These are phyloP conservation scores for Zea mays DNA, from an alignment of 176 grass and related monocot species.

Conservation along the genomic window DNA sequence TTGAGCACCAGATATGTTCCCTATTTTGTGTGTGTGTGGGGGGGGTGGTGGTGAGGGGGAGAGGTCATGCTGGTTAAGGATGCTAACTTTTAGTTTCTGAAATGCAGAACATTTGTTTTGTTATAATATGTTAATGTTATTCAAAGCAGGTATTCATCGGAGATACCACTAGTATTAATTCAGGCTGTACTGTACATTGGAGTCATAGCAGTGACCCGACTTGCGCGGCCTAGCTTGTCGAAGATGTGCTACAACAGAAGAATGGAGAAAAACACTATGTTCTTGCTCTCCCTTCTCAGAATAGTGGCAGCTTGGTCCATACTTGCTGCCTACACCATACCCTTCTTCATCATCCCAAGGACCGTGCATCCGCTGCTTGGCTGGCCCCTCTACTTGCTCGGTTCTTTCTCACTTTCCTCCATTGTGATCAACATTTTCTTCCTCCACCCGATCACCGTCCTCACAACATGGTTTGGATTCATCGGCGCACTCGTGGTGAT, in stretches of 20 bases:
- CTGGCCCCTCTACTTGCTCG: slow-evolving; percentile 82
- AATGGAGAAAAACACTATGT: slow-evolving; percentile 62
- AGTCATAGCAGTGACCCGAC: slow-evolving; percentile 59
- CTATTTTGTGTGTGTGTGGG: too few species aligned
- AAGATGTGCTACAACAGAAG: slow-evolving; percentile 86
- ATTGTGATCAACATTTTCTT: slow-evolving; percentile 80
- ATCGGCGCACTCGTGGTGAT: slow-evolving; percentile 67
- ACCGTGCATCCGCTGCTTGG: slow-evolving; percentile 78
- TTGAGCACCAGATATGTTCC: too few species aligned
- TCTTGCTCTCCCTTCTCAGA: slow-evolving; percentile 66
- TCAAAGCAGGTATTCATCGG: slow-evolving; percentile 67
- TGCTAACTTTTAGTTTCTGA: background rate
- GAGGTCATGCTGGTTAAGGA: background rate
- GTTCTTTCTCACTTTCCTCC: slow-evolving; percentile 57
- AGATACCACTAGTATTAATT: slow-evolving; percentile 64
- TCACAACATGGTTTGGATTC: slow-evolving; percentile 66
- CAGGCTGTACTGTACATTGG: slow-evolving; percentile 72
- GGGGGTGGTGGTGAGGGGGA: background rate
- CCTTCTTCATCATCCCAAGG: slow-evolving; percentile 82
- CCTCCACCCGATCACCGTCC: slow-evolving; percentile 52
- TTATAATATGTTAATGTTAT: slow-evolving; percentile 36
- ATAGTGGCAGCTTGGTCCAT: slow-evolving; percentile 61
- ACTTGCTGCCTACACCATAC: slow-evolving; percentile 68
- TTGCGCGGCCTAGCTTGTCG: slow-evolving; percentile 69
- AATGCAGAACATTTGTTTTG: background rate